Percentiles rank a stretch among this genome's conserved stretches.
Conservation (phyloP, 495 filamentous ascomycete species). For the Baudoinia panamericana region DNA sequence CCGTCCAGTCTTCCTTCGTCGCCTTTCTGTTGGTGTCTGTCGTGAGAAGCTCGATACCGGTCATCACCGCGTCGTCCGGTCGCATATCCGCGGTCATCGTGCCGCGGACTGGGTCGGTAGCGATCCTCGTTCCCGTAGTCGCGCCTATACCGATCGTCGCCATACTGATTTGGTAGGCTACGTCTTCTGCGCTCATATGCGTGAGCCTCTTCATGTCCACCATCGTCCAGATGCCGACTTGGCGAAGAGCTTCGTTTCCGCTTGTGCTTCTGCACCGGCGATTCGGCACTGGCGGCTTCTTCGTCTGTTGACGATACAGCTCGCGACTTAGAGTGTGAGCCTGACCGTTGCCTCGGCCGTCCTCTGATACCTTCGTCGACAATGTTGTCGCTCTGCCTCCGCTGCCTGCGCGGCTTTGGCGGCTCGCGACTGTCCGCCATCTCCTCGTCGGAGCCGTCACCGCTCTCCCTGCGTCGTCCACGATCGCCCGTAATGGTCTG, state of each 20-base stretch:
- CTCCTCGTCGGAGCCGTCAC: constrained; percentile 13
- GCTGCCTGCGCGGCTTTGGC: constrained; percentile 1
- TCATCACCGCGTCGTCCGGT: constrained; percentile 4
- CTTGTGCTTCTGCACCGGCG: constrained; percentile 15
- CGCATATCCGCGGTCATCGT: constrained; percentile 1
- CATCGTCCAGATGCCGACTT: constrained; percentile 12
- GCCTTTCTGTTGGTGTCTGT: neutral
- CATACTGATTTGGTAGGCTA: constrained; percentile 20
- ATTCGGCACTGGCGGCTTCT: constrained; percentile 7
- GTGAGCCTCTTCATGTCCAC: neutral
- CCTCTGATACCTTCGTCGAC: constrained; percentile 26
- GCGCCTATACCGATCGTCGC: constrained; percentile 2
- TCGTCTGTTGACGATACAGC: constrained; percentile 5
- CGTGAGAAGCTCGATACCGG: constrained; percentile 6
- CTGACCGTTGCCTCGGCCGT: constrained; percentile 22
- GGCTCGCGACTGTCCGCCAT: constrained; percentile 8
- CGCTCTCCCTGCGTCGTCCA: constrained; percentile 12
- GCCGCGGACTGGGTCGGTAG: constrained; percentile 13
- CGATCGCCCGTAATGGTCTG: constrained; percentile 2
- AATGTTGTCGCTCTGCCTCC: constrained; percentile 22
- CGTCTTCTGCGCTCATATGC: constrained; percentile 11
- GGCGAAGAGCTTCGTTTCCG: constrained; percentile 20
- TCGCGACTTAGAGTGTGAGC: constrained; percentile 10
- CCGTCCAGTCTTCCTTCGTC: constrained; percentile 12
- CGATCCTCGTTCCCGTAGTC: constrained; percentile 9